A percentile compares a stretch with the other conserved stretches of the same genome.
These are phyloP conservation scores for Phytophthora chlamydospora DNA, from an alignment of 352 stramenopile genomes.

Conservation along the genomic window DNA sequence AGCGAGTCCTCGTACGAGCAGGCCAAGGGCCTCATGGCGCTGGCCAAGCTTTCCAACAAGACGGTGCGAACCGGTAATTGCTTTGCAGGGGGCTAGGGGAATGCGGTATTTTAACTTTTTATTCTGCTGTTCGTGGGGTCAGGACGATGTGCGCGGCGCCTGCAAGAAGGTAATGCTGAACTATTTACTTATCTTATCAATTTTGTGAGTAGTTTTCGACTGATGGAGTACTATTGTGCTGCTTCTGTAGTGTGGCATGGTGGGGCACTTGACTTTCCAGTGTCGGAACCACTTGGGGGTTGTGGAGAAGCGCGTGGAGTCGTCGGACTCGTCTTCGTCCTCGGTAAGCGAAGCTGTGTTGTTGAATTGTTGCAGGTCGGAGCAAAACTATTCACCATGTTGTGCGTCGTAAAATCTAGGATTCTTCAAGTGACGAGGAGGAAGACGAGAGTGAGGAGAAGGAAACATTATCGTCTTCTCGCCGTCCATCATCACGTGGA, in stretches of 20 bases:
- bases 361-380: conserved; percentile 2
- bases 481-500: conserved; percentile 28
- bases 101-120: conserved; percentile 2
- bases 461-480: conserved; percentile 13
- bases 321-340: conserved; percentile 45
- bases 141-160: conserved; percentile 79
- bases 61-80: conserved; percentile 52
- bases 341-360: conserved; percentile 33
- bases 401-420: conserved; percentile 18
- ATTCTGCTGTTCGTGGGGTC: neutral
- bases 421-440: conserved; percentile 60
- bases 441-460: conserved; percentile 44
- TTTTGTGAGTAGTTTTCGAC: neutral
- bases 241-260: conserved; percentile 76
- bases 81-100: conserved; percentile 7
- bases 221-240: conserved; percentile 10
- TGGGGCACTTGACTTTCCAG: conserved; percentile 93
- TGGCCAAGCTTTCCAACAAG: conserved; percentile 95
- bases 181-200: neutral
- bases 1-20: conserved; percentile 87
- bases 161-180: conserved; percentile 76
- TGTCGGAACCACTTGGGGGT: conserved; percentile 82
- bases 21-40: conserved; percentile 92
- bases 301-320: conserved; percentile 42
- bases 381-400: conserved; percentile 15